These are phyloP conservation scores for Paecilomyces sp. DNA, from an alignment of 2,329 filamentous ascomycete genomes.

Conservation along the genomic window DNA sequence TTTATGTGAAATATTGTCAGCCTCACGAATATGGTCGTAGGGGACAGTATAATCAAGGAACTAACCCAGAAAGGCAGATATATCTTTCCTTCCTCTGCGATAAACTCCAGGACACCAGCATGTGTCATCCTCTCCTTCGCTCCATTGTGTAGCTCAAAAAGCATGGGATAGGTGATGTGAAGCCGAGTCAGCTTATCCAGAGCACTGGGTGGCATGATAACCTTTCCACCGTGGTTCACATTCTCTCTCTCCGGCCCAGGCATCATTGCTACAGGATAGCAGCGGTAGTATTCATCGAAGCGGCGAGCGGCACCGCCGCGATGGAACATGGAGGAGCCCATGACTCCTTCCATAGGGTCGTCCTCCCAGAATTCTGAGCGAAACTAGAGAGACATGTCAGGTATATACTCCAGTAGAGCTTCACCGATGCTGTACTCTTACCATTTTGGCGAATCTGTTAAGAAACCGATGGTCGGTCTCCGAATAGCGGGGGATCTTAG, in stretches of 20 bases:
- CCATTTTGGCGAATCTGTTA: background rate
- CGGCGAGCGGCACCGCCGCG: slow-evolving; percentile 54
- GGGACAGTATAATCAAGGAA: slow-evolving; percentile 4
- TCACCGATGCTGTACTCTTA: background rate
- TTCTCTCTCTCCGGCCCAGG: slow-evolving; percentile 81
- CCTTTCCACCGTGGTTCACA: slow-evolving; percentile 94
- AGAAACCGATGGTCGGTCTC: background rate
- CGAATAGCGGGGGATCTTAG: background rate
- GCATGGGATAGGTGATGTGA: slow-evolving; percentile 94
- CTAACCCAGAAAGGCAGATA: slow-evolving; percentile 92
- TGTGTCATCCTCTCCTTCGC: slow-evolving; percentile 74
- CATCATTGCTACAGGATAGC: slow-evolving; percentile 92
- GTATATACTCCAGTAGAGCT: slow-evolving; percentile 3
- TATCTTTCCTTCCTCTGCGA: slow-evolving; percentile 91
- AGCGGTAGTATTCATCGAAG: slow-evolving; percentile 98
- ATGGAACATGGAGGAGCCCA: slow-evolving; percentile 47
- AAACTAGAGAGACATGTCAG: slow-evolving; percentile 24
- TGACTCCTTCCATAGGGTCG: slow-evolving; percentile 46
- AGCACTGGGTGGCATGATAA: slow-evolving; percentile 91
- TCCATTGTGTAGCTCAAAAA: slow-evolving; percentile 93
- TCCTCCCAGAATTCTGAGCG: slow-evolving; percentile 46
- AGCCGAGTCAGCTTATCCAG: slow-evolving; percentile 93
- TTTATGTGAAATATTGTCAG: slow-evolving; percentile 13
- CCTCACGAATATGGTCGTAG: background rate
- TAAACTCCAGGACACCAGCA: slow-evolving; percentile 93